Percentiles rank a stretch among this genome's conserved stretches.
Evolutionary conservation across 2,329 filamentous ascomycete genomes (phyloP).

Genomic region (Dissoconium aciculare): DNA sequence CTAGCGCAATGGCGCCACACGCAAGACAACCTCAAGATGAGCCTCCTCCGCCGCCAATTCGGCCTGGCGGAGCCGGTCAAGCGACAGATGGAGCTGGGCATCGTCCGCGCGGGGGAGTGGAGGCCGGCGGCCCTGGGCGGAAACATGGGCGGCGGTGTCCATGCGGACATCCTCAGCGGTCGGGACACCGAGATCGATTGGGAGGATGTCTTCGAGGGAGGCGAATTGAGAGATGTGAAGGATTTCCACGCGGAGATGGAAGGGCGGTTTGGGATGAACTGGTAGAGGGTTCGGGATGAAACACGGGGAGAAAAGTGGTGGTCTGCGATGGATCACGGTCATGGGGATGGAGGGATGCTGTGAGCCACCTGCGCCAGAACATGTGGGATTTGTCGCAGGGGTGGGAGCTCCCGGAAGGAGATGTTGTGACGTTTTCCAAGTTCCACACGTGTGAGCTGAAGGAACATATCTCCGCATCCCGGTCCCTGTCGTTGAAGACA

Average conservation of each 20-base stretch:
- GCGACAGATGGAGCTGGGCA: slow-evolving; percentile 88
- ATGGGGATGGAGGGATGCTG: background rate
- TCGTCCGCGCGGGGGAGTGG: slow-evolving; percentile 67
- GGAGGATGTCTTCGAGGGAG: slow-evolving; percentile 83
- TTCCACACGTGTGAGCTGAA: too few relatives aligned
- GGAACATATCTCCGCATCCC: too few relatives aligned
- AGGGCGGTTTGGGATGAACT: slow-evolving; percentile 67
- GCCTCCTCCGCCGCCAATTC: slow-evolving; percentile 70
- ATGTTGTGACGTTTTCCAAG: too few relatives aligned
- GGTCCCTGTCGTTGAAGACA: too few relatives aligned
- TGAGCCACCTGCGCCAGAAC: too few relatives aligned
- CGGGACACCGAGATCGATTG: slow-evolving; percentile 64
- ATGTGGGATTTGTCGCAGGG: too few relatives aligned
- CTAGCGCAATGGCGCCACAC: slow-evolving; percentile 82
- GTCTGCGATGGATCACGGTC: slow-evolving; percentile 4
- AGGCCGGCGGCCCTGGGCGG: slow-evolving; percentile 55
- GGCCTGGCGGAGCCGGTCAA: slow-evolving; percentile 87
- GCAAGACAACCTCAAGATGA: slow-evolving; percentile 77
- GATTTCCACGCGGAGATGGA: slow-evolving; percentile 90
- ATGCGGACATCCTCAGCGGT: slow-evolving; percentile 78
- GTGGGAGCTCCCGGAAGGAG: too few relatives aligned
- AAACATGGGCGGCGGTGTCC: slow-evolving; percentile 41
- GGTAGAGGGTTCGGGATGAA: slow-evolving; percentile 20
- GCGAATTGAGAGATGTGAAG: slow-evolving; percentile 49
- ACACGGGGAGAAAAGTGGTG: slow-evolving; percentile 2